Evolutionary conservation across 2,329 filamentous ascomycete genomes (phyloP), one percentile per base, ranked within the genome.

Genomic region (Aureobasidium lini): DNA sequence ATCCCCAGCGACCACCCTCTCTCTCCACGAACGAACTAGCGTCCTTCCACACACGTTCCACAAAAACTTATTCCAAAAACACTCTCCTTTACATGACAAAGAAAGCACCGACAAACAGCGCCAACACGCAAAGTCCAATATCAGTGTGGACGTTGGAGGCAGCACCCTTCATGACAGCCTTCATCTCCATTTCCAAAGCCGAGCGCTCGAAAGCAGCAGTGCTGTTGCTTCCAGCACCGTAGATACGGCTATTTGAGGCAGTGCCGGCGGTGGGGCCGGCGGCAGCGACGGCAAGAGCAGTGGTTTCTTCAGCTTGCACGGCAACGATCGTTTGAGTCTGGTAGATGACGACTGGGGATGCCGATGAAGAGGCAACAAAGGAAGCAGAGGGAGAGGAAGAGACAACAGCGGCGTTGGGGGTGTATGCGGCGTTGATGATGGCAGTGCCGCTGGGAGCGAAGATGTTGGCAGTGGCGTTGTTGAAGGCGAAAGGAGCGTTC

Each of bases 291-390:
- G 23, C 54, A 32, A 32, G 6, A 23, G 54, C 18, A 2, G 16
- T 23, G 50, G 42, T 37, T 4, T 44, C 42, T 3, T 44, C 40
- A 8, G 53, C 40, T 23, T 23, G 23, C 1, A 57, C 53, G 5
- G 53, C 40, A 29, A 57, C 54, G 10, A 57, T 23, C 15, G 43
- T 48, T n/a, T 57, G 54, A 8, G 54, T 57, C 15, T 57, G 40
- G 7, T 18, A 6, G 34, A 57, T 7, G 10, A 57, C 23, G 34
- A 57, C 34, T 2, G 23, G 42, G 15, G 54, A 48, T 2, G 32
- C 43, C 10, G 54, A 47, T 5, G 53, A 39, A 4, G 52, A 44
- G 5, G 40, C 13, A 1, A 31, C 29, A 13, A 13, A 32, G 15
- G 54, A 4, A 6, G 43, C 7, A 4, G 53, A 47, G 13, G 43